Evolutionary conservation across 306 rosid genomes (phyloP).

Genomic region (Lagenaria siceraria): DNA sequence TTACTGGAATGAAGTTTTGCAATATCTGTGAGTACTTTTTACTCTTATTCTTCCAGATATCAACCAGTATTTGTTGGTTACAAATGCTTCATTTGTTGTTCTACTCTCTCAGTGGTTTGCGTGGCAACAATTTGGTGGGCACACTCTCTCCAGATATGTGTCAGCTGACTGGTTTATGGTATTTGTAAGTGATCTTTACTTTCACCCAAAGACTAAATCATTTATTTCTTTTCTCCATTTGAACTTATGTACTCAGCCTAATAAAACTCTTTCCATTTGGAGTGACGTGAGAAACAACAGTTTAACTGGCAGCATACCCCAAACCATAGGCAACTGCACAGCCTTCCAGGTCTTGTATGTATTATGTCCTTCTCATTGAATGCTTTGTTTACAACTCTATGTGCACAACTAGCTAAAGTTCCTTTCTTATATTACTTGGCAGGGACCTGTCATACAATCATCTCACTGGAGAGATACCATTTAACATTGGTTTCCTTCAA

Average conservation of each 20-base stretch:
- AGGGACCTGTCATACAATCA: constrained; percentile 83
- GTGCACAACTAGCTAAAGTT: not conserved
- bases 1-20: constrained; percentile 97
- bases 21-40: constrained; percentile 64
- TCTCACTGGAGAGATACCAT: constrained; percentile 75
- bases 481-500: constrained; percentile 83
- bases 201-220: not conserved
- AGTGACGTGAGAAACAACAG: constrained; percentile 97
- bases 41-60: not conserved
- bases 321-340: constrained; percentile 78
- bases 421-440: not conserved
- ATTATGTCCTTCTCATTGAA: constrained; percentile 18
- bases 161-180: constrained; percentile 92
- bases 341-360: constrained; percentile 98
- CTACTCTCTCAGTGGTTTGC: constrained; percentile 52
- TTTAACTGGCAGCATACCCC: constrained; percentile 80
- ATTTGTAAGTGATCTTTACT: constrained; percentile 64
- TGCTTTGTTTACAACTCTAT: not conserved
- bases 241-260: not conserved
- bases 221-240: not conserved
- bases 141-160: constrained; percentile 88
- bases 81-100: not conserved
- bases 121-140: constrained; percentile 86
- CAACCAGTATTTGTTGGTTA: not conserved
- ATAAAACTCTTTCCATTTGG: constrained; percentile 6